A percentile compares a stretch with the other conserved stretches of the same genome.
Conservation (phyloP, 176 grass and related monocot species). For the Juncus effusus region DNA sequence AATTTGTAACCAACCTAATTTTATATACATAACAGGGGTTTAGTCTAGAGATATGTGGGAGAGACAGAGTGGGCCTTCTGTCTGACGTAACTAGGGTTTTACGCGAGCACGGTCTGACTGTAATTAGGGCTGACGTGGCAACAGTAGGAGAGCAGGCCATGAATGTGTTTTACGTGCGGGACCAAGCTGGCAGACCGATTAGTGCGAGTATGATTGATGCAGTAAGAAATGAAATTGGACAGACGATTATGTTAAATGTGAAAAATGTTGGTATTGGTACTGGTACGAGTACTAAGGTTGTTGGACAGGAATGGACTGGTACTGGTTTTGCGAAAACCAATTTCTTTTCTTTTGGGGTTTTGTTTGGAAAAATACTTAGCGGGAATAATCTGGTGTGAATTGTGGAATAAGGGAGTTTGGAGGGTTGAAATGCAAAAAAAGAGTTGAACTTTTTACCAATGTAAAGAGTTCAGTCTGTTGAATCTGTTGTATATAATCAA, state of each 20-base stretch:
- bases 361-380: constrained; percentile 63
- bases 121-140: constrained; percentile 47
- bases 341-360: constrained; percentile 84
- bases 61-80: constrained; percentile 80
- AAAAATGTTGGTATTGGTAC: constrained; percentile 39
- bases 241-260: constrained; percentile 83
- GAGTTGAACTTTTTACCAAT: no score
- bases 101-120: constrained; percentile 54
- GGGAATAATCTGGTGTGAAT: constrained; percentile 23
- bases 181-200: constrained; percentile 43
- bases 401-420: constrained; percentile 21
- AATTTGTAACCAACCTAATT: not conserved
- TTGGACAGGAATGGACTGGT: constrained; percentile 13
- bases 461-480: no score
- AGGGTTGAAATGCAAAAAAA: constrained; percentile 7
- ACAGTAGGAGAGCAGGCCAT: constrained; percentile 45
- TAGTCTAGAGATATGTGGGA: constrained; percentile 82
- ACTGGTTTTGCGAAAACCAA: constrained; percentile 32
- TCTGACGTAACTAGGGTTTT: constrained; percentile 61
- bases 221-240: constrained; percentile 62
- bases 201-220: constrained; percentile 53
- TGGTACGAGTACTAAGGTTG: constrained; percentile 23
- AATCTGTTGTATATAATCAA: no score
- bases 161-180: constrained; percentile 51
- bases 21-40: constrained; percentile 47